Evolutionary conservation across 345 rosid genomes (phyloP).

Genomic region (Aquilaria malaccensis): DNA sequence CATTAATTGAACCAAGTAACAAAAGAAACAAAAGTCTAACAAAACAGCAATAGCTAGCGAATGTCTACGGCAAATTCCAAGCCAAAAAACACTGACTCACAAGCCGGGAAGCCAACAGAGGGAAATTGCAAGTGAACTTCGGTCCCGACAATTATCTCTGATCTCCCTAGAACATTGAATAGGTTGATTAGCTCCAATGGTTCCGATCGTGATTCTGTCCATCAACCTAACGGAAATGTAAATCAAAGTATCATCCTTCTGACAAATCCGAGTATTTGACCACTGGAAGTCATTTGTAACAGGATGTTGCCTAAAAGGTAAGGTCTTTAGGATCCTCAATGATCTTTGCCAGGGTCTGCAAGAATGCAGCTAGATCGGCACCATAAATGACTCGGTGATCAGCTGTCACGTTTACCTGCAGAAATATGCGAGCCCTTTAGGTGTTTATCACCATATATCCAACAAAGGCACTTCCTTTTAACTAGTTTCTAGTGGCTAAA

Average conservation of each 20-base stretch:
- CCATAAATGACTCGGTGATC: slow-evolving; percentile 96
- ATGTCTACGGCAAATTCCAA: too few species aligned
- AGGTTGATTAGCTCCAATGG: slow-evolving; percentile 8
- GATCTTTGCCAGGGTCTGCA: slow-evolving; percentile 82
- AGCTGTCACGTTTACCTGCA: slow-evolving; percentile 85
- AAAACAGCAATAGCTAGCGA: too few species aligned
- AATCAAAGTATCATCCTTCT: slow-evolving; percentile 25
- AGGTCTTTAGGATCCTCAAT: slow-evolving; percentile 87
- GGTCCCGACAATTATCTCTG: too few species aligned
- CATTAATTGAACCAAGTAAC: too few species aligned
- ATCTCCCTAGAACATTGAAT: too few species aligned
- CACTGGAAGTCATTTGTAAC: slow-evolving; percentile 1
- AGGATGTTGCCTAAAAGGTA: slow-evolving; percentile 37
- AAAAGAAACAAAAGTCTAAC: too few species aligned
- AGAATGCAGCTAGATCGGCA: slow-evolving; percentile 86
- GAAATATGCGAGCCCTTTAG: slow-evolving; percentile 12
- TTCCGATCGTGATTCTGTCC: slow-evolving; percentile 15
- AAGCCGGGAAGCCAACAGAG: too few species aligned
- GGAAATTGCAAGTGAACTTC: too few species aligned
- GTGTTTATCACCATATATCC: background rate
- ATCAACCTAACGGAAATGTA: slow-evolving; percentile 20
- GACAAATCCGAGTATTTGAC: slow-evolving; percentile 14
- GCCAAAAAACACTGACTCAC: too few species aligned
- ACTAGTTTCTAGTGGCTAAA: background rate
- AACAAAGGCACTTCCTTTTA: background rate